A percentile compares a stretch with the other conserved stretches of the same genome.
Evolutionary conservation across 768 basidiomycete species (phyloP).

Genomic region (Suillus fuscotomentosus): DNA sequence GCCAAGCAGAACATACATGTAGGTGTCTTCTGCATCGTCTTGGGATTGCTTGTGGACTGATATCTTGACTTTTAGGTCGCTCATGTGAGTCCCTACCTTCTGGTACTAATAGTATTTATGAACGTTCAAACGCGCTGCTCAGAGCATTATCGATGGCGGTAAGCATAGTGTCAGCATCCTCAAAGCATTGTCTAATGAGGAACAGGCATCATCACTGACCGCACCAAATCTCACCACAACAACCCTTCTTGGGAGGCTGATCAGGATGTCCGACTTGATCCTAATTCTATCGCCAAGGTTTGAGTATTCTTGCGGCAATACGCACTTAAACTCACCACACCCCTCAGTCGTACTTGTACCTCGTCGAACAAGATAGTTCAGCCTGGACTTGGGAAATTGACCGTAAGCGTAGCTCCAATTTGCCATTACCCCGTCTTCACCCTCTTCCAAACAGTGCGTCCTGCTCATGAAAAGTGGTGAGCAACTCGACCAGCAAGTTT

Average conservation of each 20-base stretch:
- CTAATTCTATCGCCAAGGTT: constrained; percentile 71
- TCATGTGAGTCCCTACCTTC: constrained; percentile 47
- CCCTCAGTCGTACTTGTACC: constrained; percentile 59
- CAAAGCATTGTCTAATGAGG: background rate
- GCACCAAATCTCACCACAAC: constrained; percentile 26
- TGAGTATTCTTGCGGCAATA: constrained; percentile 11
- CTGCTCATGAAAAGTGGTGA: constrained; percentile 56
- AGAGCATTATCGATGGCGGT: constrained; percentile 2
- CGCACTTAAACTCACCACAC: constrained; percentile 2
- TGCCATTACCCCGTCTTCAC: background rate
- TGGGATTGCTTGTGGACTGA: constrained; percentile 2
- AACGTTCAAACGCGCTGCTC: background rate
- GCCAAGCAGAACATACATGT: constrained; percentile 75
- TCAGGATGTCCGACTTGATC: constrained; percentile 48
- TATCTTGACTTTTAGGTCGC: constrained; percentile 43
- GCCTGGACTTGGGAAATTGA: constrained; percentile 83
- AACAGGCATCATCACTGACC: constrained; percentile 25
- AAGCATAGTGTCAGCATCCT: background rate
- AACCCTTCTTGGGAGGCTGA: constrained; percentile 43
- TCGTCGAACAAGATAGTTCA: constrained; percentile 67
- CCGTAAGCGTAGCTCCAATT: constrained; percentile 41
- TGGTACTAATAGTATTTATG: background rate
- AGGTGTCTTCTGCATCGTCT: constrained; percentile 7
- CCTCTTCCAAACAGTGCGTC: constrained; percentile 36
- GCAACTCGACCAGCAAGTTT: background rate